Evolutionary conservation across 2,329 filamentous ascomycete species (phyloP), one percentile per base, ranked within the genome.

Genomic region (Verruconis gallopava): DNA sequence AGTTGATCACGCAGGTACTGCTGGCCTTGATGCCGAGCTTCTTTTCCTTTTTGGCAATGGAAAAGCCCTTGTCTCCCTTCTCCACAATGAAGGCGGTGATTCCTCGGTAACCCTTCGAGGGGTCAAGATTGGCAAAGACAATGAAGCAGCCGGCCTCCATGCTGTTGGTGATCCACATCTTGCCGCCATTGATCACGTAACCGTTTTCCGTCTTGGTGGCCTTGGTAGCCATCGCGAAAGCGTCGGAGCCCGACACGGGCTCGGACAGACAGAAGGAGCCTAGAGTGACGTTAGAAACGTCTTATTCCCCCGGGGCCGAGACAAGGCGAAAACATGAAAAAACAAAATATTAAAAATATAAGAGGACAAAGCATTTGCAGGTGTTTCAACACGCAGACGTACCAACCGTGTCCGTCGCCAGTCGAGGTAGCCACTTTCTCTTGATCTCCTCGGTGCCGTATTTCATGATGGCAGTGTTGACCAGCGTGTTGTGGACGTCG

Each of bases 81-180:
- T 95, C 88, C 33, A 96, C 79, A 47, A 98, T 69, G 60, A 98
- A 98, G 40, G 91, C 91, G 2, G 86, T 88, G 63, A 98, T 98
- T 45, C 91, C 91, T 65, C 88, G 89, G 73, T 98, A 95, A 41
- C 86, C 89, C 67, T 89, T 86, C 66, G 76, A 79, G 1, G 81
- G 88, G 58, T 95, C 81, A 30, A 98, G 70, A 65, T 95, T 98
- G 56, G 91, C 91, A 58, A 98, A 98, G 45, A 98, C 91, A 56
- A 98, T 89, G 68, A 95, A 98, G 68, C 96, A 81, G 46, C 79
- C 78, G 15, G 91, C 82, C 66, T 98, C 91, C 68, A 89, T 79
- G 39, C 83, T 81, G 72, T 98, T 98, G 49, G 91, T 98, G 65
- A 98, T 98, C 91, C 91, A 98, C 91, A 98, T 98, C 75, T 98